Evolutionary conservation across 805 yeast genomes (phyloP).

Genomic region (Phaffomyces antillensis): DNA sequence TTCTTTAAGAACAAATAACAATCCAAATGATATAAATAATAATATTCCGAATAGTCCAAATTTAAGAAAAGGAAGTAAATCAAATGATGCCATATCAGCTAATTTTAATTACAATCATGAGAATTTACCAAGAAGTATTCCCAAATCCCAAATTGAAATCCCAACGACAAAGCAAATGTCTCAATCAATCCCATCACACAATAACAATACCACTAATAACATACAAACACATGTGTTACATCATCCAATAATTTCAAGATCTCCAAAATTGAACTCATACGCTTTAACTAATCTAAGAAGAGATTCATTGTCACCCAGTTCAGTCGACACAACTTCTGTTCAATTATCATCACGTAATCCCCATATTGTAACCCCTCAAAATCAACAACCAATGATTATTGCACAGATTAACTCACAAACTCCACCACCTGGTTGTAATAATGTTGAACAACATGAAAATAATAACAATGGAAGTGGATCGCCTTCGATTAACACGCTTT

Average conservation of each 20-base stretch:
- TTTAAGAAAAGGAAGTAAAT: conserved; percentile 17
- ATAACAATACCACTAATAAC: too few species aligned
- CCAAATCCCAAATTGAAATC: conserved; percentile 5
- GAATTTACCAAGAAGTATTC: conserved; percentile 21
- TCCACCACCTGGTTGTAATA: too few species aligned
- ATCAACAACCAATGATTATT: too few species aligned
- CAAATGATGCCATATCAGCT: conserved; percentile 11
- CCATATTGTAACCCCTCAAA: too few species aligned
- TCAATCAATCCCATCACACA: too few species aligned
- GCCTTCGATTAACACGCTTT: too few species aligned
- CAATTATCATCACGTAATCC: too few species aligned
- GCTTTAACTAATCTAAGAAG: background rate
- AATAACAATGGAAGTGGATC: too few species aligned
- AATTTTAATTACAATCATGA: conserved; percentile 1
- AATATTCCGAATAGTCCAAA: background rate
- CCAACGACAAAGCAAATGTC: background rate
- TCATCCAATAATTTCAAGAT: background rate
- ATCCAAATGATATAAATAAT: too few species aligned
- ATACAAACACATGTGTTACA: background rate
- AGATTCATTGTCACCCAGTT: conserved; percentile 1
- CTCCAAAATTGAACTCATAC: background rate
- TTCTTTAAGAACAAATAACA: background rate
- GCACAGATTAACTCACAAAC: too few species aligned
- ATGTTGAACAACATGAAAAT: too few species aligned
- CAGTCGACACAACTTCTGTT: background rate